A percentile compares a stretch with the other conserved stretches of the same genome.
phyloP scores from a whole-genome alignment of 176 grass and related monocot genomes.

The Triticum turgidum region DNA sequence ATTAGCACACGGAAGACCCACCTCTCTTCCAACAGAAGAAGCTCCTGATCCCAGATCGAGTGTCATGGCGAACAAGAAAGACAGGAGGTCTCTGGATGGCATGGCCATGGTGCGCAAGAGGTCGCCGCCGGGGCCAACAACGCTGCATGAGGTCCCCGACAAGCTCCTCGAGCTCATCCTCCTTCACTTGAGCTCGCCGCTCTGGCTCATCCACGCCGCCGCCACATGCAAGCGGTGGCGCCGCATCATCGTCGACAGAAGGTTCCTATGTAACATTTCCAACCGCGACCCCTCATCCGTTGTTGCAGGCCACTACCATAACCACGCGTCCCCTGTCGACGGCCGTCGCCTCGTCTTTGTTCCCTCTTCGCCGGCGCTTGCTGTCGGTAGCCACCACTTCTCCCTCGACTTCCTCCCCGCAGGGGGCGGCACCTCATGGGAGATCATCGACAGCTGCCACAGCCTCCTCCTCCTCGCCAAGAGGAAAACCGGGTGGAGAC shows the following conservation, averaged over 20 bases:
- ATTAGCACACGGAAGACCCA: too few relatives aligned
- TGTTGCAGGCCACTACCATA: neutral
- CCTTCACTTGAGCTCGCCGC: neutral
- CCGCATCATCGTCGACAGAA: neutral
- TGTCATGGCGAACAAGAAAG: neutral
- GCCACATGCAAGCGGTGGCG: slow-evolving; percentile 23
- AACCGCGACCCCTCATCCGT: neutral
- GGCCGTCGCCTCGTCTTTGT: neutral
- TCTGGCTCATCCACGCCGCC: neutral
- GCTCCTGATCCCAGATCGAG: neutral
- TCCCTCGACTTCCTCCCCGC: too few relatives aligned
- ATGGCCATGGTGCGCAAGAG: neutral
- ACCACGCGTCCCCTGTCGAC: neutral
- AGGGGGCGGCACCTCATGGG: neutral
- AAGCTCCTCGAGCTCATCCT: slow-evolving; percentile 6
- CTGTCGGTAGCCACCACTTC: too few relatives aligned
- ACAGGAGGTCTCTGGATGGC: too few relatives aligned
- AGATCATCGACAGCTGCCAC: neutral
- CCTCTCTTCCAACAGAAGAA: too few relatives aligned
- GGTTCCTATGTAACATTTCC: neutral
- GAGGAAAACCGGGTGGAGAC: neutral
- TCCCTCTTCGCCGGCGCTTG: neutral
- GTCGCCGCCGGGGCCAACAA: neutral
- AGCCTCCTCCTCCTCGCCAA: slow-evolving; percentile 1
- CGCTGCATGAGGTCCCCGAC: neutral